Evolutionary conservation across 495 filamentous ascomycete genomes (phyloP), one percentile per base, ranked within the genome.

Genomic region (Parachaetomium inaequale): DNA sequence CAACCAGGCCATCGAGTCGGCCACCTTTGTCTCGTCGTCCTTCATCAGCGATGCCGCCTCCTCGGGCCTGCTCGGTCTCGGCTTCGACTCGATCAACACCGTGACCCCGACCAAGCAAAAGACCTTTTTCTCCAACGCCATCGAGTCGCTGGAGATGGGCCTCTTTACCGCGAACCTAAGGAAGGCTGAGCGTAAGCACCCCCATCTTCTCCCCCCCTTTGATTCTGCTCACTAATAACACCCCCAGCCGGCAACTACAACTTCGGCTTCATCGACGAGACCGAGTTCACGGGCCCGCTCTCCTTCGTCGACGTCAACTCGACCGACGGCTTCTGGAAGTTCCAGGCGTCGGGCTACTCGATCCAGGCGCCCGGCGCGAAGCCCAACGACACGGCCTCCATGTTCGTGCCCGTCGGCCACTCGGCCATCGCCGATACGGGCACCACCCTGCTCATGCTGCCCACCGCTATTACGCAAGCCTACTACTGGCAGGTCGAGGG

Each of bases 61-160:
- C 77, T 71, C 64, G 65, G 91, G 91, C 19, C 81, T 96, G 23
- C 77, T 94, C 26, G 91, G 91, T 23, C 81, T 94, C 26, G 88
- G 82, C 11, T 94, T 93, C 72, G 83, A 82, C 59, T 79, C 71
- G 5, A 81, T 93, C 74, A 96, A 93, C 80, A 84, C 83, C 12
- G 85, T 91, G 64, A 55, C 64, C 51, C 91, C 91, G 23, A 76
- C 66, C 17, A 56, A 74, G 46, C 83, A 88, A 70, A 83, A 81
- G 59, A 94, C 90, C 4, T 94, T 89, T 78, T 90, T 92, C 73
- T 82, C 86, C 73, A 92, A 85, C 63, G 87, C 89, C 58, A 79
- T 83, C 66, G 57, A 73, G 4, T 71, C 76, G 40, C 81, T 93
- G 5, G 82, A 83, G 49, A 69, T 77, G 54, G 87, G 87, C 3